phyloP scores from a whole-genome alignment of 129 eudicot species.

The Mikania micrantha region DNA sequence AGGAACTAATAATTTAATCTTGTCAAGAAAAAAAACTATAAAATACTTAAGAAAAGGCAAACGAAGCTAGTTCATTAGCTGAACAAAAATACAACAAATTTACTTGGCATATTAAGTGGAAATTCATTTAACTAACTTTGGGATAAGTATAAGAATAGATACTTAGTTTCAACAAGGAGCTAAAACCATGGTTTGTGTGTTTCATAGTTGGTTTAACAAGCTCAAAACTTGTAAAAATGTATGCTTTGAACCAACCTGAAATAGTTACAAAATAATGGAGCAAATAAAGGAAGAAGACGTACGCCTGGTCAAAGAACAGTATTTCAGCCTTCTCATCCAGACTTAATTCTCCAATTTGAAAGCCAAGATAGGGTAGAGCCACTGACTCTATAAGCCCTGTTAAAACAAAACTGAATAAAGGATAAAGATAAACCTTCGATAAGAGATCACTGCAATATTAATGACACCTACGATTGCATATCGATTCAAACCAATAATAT shows the following conservation, averaged over 20 bases:
- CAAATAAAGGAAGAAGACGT: conserved; percentile 18
- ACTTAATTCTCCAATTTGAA: conserved; percentile 55
- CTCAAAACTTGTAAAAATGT: too few species aligned
- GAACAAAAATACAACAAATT: neutral
- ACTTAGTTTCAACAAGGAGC: neutral
- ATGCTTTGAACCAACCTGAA: too few species aligned
- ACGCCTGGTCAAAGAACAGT: conserved; percentile 77
- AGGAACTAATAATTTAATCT: conserved; percentile 1
- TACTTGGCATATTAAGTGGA: neutral
- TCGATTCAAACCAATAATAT: too few species aligned
- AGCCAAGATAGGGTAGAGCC: conserved; percentile 62
- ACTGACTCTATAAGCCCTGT: conserved; percentile 86
- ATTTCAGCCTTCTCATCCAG: conserved; percentile 88
- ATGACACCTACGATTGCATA: neutral
- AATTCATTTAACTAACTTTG: neutral
- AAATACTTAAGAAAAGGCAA: neutral
- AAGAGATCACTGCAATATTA: neutral
- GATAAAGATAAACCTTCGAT: conserved; percentile 35
- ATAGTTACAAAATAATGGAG: neutral
- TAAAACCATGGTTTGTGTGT: neutral
- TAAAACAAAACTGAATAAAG: conserved; percentile 95
- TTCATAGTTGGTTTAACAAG: conserved; percentile 3
- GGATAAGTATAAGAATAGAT: neutral
- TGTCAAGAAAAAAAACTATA: neutral
- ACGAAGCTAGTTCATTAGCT: neutral